These are phyloP conservation scores for Fusarium nygamai DNA, from an alignment of 2,329 filamentous ascomycete genomes.

Conservation along the genomic window DNA sequence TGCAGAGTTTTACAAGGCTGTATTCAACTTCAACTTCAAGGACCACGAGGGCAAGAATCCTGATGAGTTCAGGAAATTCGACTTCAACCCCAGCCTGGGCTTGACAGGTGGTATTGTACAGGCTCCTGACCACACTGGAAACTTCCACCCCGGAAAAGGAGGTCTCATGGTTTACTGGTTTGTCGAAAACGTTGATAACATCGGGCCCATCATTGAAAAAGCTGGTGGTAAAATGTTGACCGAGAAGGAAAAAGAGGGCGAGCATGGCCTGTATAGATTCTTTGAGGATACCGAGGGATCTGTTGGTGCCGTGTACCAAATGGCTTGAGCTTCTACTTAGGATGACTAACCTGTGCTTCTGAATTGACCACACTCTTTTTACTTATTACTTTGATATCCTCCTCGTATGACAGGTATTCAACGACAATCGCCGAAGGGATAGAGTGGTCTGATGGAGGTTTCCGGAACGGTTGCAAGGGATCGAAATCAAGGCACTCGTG, in stretches of 20 bases:
- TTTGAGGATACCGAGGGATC: constrained; percentile 48
- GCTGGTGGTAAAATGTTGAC: constrained; percentile 46
- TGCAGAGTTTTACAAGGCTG: constrained; percentile 42
- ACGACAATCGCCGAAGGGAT: background rate
- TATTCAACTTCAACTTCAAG: constrained; percentile 44
- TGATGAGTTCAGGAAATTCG: constrained; percentile 39
- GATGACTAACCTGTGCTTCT: background rate
- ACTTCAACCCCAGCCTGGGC: constrained; percentile 44
- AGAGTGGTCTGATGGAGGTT: background rate
- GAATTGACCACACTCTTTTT: background rate
- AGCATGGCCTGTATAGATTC: constrained; percentile 42
- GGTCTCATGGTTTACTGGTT: constrained; percentile 45
- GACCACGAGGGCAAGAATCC: constrained; percentile 14
- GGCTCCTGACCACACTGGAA: constrained; percentile 39
- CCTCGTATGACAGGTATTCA: background rate
- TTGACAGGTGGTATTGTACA: constrained; percentile 44
- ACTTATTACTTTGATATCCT: background rate
- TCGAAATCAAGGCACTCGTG: background rate
- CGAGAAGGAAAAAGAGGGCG: constrained; percentile 42
- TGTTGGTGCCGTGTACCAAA: constrained; percentile 45
- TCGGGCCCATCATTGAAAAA: constrained; percentile 38
- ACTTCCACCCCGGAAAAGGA: constrained; percentile 41
- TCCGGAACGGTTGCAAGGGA: background rate
- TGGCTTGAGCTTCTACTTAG: constrained; percentile 16
- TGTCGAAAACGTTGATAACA: constrained; percentile 44